Evolutionary conservation across 805 yeast species (phyloP), one percentile per base, ranked within the genome.

Genomic region (Danielozyma ontarioensis): DNA sequence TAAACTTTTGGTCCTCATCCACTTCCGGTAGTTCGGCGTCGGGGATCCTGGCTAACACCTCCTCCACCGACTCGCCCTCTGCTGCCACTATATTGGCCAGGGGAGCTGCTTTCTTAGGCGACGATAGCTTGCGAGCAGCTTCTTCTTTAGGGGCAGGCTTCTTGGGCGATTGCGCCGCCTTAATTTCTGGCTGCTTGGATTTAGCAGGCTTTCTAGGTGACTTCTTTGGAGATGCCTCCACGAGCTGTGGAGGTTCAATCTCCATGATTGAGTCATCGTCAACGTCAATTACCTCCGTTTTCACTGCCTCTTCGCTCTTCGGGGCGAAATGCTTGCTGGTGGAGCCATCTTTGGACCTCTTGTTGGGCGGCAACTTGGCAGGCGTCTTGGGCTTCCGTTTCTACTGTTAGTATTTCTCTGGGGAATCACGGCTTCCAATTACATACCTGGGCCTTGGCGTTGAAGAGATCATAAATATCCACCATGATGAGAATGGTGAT

Each of bases 1-100:
- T 83, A 43, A 74, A 70, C 48, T 66, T 76, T 32, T 70, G 70
- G 3, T 64, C 51, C 17, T 71, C 73, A 3, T 72, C 74, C 8
- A 69, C 64, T 3, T 70, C 77, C 0, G 79, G 78, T 12, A 85
- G 68, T 29, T 71, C 81, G 0, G 93, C 89, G 46, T 87, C 88
- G 2, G 89, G 83, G 28, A 89, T 83, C 5, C 67, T 62, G 5
- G 72, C 66, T 18, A 88, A 61, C 2, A 84, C 58, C 3, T 76
- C 79, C 17, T 66, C 71, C 0, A 82, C 85, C 10, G 72, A 51
- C 2, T 46, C 33, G 16, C 33, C 17, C 3, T 57, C 64, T 4
- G 41, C 42, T 15, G 44, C n/a, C n/a, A n/a, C n/a, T n/a, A n/a
- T n/a, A n/a, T n/a, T 36, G 5, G 13, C 40, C 3, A 27, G 17